A percentile compares a stretch with the other conserved stretches of the same genome.
Evolutionary conservation across 371 early-diverging fungal species (phyloP).

Genomic region (Amoeboaphelidium protococcarum): DNA sequence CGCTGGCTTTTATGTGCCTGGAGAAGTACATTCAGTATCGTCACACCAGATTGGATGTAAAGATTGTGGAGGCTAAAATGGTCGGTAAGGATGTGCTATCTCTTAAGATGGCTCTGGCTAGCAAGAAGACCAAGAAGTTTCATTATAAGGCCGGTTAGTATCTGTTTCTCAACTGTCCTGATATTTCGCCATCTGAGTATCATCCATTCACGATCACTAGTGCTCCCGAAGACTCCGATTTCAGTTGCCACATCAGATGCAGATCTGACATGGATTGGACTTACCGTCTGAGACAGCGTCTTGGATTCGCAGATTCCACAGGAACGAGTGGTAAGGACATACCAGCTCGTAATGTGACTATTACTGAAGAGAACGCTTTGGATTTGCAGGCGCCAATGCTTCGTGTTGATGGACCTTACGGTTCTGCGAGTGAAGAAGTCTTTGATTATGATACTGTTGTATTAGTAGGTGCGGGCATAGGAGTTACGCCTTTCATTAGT

Average conservation of each 20-base stretch:
- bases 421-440: conserved; percentile 5
- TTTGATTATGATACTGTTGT: conserved; percentile 4
- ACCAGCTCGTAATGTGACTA: not conserved
- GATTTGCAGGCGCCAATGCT: conserved; percentile 4
- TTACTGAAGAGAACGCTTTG: not conserved
- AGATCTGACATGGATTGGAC: conserved; percentile 68
- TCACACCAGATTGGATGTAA: conserved; percentile 7
- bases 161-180: conserved; percentile 35
- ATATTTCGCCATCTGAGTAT: conserved; percentile 35
- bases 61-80: conserved; percentile 9
- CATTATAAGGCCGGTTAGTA: conserved; percentile 38
- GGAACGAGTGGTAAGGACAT: too few relatives aligned
- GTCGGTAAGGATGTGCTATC: conserved; percentile 6
- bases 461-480: conserved; percentile 20
- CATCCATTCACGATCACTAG: conserved; percentile 60
- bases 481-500: conserved; percentile 21
- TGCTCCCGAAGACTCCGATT: conserved; percentile 44
- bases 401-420: conserved; percentile 9
- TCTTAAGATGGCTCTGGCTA: conserved; percentile 6
- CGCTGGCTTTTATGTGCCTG: conserved; percentile 5
- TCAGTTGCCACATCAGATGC: conserved; percentile 47
- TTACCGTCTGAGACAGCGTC: conserved; percentile 25
- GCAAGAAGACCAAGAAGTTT: too few relatives aligned
- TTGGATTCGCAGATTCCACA: conserved; percentile 11
- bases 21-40: conserved; percentile 8